phyloP scores from a whole-genome alignment of 352 stramenopile genomes.

The Pythium chondricola region DNA sequence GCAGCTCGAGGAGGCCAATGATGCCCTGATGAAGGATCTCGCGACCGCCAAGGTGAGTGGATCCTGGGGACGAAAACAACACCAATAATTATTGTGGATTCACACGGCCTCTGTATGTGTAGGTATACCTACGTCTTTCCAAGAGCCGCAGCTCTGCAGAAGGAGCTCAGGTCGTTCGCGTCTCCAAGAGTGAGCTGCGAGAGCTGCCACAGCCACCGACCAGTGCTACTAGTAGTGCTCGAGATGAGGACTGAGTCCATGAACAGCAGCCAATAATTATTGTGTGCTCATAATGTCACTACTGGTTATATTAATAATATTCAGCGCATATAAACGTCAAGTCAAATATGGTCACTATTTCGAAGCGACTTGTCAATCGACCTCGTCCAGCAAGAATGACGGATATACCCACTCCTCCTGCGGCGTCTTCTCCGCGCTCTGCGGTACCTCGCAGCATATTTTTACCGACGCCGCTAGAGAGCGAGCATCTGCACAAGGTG shows the following conservation, averaged over 20 bases:
- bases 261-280: neutral
- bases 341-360: too few species aligned
- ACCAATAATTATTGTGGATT: too few species aligned
- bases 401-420: neutral
- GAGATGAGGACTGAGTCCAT: conserved; percentile 2
- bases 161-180: conserved; percentile 40
- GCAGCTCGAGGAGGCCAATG: conserved; percentile 72
- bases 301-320: too few species aligned
- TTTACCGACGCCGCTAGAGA: conserved; percentile 49
- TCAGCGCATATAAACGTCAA: too few species aligned
- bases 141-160: conserved; percentile 31
- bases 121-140: conserved; percentile 53
- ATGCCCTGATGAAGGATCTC: conserved; percentile 69
- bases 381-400: too few species aligned
- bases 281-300: too few species aligned
- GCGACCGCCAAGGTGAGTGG: conserved; percentile 48
- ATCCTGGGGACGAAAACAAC: too few species aligned
- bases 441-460: conserved; percentile 15
- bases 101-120: neutral
- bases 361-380: too few species aligned
- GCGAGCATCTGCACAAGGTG: conserved; percentile 78
- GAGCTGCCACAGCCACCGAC: conserved; percentile 37
- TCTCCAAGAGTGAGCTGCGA: conserved; percentile 61
- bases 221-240: neutral
- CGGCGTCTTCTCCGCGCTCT: neutral